A percentile compares a stretch with the other conserved stretches of the same genome.
Conservation (phyloP, 768 basidiomycete genomes). For the Tricholoma terreum region DNA sequence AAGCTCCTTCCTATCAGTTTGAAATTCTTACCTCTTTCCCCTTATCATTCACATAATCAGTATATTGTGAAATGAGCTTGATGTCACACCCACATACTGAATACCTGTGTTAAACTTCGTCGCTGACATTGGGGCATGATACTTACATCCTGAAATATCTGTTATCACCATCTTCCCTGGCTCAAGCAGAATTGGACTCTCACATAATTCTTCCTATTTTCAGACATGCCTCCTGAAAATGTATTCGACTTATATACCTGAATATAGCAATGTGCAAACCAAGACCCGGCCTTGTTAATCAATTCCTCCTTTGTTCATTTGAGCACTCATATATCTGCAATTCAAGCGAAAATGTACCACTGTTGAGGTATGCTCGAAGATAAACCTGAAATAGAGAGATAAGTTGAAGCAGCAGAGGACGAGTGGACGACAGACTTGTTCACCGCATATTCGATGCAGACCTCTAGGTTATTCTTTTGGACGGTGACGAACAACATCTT, state of each 20-base stretch:
- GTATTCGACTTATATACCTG: not conserved
- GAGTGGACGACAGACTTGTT: not conserved
- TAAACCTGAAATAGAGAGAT: not conserved
- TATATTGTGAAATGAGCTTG: not conserved
- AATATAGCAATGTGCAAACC: not conserved
- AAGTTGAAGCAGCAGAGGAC: not conserved
- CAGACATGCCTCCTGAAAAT: not conserved
- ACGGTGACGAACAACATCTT: conserved; percentile 15
- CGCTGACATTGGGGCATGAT: not conserved
- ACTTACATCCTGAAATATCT: not conserved
- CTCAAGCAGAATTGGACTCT: not conserved
- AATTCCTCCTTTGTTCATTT: not conserved
- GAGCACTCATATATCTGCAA: not conserved
- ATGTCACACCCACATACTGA: not conserved
- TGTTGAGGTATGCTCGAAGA: not conserved
- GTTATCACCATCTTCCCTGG: not conserved
- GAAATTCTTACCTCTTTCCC: not conserved
- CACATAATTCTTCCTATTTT: not conserved
- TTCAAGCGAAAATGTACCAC: not conserved
- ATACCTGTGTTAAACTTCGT: not conserved
- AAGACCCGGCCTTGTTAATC: not conserved
- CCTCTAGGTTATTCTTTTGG: conserved; percentile 22
- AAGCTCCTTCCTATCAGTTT: not conserved
- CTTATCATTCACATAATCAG: not conserved
- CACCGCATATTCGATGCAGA: conserved; percentile 14